Evolutionary conservation across 2,329 filamentous ascomycete genomes (phyloP), one percentile per base, ranked within the genome.

Genomic region (Colletotrichum costaricense): DNA sequence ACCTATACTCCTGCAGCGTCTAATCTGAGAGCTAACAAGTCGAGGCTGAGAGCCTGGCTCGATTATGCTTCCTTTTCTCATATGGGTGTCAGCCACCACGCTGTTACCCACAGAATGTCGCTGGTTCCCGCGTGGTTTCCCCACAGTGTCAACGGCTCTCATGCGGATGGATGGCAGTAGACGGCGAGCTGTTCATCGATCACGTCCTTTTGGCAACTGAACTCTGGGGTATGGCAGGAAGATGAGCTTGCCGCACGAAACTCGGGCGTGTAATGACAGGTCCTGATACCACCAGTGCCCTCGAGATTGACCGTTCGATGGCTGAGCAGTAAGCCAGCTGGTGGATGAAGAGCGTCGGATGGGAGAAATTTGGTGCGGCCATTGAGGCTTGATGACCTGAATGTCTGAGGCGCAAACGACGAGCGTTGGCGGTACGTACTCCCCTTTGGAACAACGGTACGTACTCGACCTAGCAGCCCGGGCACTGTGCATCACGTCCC

Each of bases 331-430:
- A 26, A 26, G 24, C 24, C 24, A 52, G 24, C 46, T n/a, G 22
- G 14, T 16, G 4, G 28, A 59, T 7, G 8, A 26, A 6, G 24
- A 42, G 46, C 16, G 68, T 62, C 56, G 68, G 33, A 56, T 28
- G 52, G 19, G 19, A 22, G 24, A 16, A 46, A 22, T 33, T n/a
- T 35, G 26, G 28, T 26, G 12, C 33, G n/a, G 46, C 35, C 55
- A 55, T 46, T 46, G 62, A 56, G 62, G 62, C 68, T 70, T 68
- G 52, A 68, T 35, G 69, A 35, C 33, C 33, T 12, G 11, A 26
- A 28, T 65, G 28, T 58, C 19, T 54, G 56, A 30, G 65, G 46
- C 57, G 57, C 38, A 22, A n/a, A 49, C 42, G 42, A 49, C 19
- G 7, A 49, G 42, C 42, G 42, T 49, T 49, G 42, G 42, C 19